Conservation (phyloP, 345 rosid species). For the Melastoma malabathricum region DNA sequence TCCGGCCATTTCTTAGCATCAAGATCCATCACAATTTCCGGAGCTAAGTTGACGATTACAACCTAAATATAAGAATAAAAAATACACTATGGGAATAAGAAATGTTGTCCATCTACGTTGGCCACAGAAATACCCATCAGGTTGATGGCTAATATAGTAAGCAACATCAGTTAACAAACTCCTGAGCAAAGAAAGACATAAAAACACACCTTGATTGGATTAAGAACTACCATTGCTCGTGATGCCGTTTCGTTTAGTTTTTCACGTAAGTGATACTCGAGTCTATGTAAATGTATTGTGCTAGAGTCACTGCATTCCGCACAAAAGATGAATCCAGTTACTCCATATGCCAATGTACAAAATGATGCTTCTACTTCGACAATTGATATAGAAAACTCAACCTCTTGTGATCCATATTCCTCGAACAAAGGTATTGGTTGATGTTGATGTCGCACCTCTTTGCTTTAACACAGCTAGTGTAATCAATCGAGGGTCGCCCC, state of each 20-base stretch:
- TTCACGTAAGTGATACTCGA: constrained; percentile 91
- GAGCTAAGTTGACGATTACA: constrained; percentile 61
- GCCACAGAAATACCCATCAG: too few relatives aligned
- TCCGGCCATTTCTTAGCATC: constrained; percentile 97
- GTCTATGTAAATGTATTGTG: constrained; percentile 71
- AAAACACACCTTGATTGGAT: constrained; percentile 72
- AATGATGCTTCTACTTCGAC: neutral
- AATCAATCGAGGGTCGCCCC: constrained; percentile 99
- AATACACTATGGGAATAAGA: too few relatives aligned
- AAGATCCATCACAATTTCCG: constrained; percentile 45
- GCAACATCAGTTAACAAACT: neutral
- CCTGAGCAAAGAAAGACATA: constrained; percentile 4
- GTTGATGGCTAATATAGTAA: neutral
- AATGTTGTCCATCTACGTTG: too few relatives aligned
- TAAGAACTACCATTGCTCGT: constrained; percentile 71
- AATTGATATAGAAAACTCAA: constrained; percentile 11
- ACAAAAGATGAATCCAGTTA: neutral
- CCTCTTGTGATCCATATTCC: constrained; percentile 97
- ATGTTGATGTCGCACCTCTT: constrained; percentile 78
- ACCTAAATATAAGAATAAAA: constrained; percentile 21
- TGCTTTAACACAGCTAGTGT: constrained; percentile 89
- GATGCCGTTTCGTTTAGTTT: constrained; percentile 78
- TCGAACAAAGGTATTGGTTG: constrained; percentile 79
- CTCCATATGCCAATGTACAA: too few relatives aligned
- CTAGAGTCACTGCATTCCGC: constrained; percentile 60